phyloP scores from a whole-genome alignment of 306 rosid species.

The Comarum palustre region DNA sequence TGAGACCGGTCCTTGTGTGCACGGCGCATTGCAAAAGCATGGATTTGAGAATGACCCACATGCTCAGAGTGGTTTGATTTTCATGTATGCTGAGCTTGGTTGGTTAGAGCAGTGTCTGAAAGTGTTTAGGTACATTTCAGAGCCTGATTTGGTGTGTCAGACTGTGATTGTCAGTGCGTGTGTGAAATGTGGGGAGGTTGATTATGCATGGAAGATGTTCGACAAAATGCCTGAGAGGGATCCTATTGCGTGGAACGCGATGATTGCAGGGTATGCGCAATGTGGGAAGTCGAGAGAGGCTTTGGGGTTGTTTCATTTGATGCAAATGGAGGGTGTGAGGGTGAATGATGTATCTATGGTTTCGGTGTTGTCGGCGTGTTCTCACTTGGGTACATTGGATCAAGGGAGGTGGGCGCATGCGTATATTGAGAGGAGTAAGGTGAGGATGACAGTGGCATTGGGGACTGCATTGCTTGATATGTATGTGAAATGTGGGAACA shows the following conservation, averaged over 20 bases:
- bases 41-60: conserved; percentile 57
- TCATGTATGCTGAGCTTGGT: conserved; percentile 58
- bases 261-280: conserved; percentile 55
- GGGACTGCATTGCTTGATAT: conserved; percentile 61
- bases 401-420: conserved; percentile 66
- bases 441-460: conserved; percentile 39
- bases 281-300: conserved; percentile 54
- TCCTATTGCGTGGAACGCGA: conserved; percentile 46
- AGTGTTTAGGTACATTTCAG: conserved; percentile 29
- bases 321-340: conserved; percentile 57
- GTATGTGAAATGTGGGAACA: conserved; percentile 61
- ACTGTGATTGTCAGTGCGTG: conserved; percentile 51
- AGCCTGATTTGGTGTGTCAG: conserved; percentile 49
- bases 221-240: conserved; percentile 54
- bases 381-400: conserved; percentile 56
- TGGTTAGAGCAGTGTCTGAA: conserved; percentile 32
- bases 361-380: conserved; percentile 47
- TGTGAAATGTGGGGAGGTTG: conserved; percentile 39
- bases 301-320: conserved; percentile 40
- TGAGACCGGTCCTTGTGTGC: conserved; percentile 32
- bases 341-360: conserved; percentile 61
- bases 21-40: conserved; percentile 36
- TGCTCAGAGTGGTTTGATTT: conserved; percentile 47
- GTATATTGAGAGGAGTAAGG: conserved; percentile 44
- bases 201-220: conserved; percentile 49